Percentiles rank a stretch among this genome's conserved stretches.
Evolutionary conservation across 108 stramenopile species (phyloP).

Genomic region (Craspedostauros australis): DNA sequence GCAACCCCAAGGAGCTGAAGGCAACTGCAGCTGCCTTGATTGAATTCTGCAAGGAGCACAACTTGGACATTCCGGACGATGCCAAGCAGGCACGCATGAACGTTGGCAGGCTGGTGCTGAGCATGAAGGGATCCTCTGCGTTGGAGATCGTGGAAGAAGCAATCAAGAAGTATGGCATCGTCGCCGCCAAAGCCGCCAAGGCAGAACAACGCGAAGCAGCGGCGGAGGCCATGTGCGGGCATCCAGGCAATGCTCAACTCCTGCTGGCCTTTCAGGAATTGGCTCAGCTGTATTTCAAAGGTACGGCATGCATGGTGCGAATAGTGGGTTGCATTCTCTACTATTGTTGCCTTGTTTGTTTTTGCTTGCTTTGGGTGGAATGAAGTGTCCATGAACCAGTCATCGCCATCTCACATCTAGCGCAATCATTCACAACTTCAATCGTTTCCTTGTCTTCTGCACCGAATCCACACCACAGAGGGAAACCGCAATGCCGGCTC

Average conservation of each 20-base stretch:
- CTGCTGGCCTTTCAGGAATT: constrained; percentile 52
- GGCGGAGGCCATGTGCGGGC: constrained; percentile 23
- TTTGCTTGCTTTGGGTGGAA: no score
- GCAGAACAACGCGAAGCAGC: constrained; percentile 34
- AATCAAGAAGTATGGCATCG: constrained; percentile 60
- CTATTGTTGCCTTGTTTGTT: no score
- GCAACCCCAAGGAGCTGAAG: no score
- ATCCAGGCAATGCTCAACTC: constrained; percentile 51
- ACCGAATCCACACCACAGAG: constrained; percentile 7
- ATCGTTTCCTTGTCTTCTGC: neutral
- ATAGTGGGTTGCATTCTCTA: no score
- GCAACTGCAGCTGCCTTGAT: constrained; percentile 31
- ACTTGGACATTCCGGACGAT: constrained; percentile 61
- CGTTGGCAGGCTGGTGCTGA: constrained; percentile 43
- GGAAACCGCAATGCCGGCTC: constrained; percentile 44
- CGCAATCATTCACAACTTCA: neutral
- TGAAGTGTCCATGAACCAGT: no score
- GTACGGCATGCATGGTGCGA: neutral
- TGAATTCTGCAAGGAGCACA: constrained; percentile 33
- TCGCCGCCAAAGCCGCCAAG: constrained; percentile 35
- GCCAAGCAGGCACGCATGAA: constrained; percentile 36
- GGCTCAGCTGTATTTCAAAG: constrained; percentile 20
- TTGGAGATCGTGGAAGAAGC: constrained; percentile 42
- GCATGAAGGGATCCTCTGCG: constrained; percentile 27
- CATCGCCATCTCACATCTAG: no score